phyloP scores from a whole-genome alignment of 805 yeast species.

The Nakazawaea holstii region DNA sequence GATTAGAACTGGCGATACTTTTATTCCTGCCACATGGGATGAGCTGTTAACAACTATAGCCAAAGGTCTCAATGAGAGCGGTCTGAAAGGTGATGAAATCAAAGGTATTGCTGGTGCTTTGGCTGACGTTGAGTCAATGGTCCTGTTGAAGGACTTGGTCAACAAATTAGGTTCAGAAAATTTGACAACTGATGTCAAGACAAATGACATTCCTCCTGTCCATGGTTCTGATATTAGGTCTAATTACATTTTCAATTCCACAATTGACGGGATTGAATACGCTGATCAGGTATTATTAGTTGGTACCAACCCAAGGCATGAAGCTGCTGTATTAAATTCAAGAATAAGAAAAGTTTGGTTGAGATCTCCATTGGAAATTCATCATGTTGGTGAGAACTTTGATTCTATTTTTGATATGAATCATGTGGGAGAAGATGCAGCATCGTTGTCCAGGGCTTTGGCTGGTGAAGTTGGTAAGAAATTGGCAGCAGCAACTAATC shows the following conservation, averaged over 20 bases:
- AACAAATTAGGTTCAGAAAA: constrained; percentile 79
- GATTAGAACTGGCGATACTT: constrained; percentile 61
- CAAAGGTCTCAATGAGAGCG: constrained; percentile 47
- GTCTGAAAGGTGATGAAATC: constrained; percentile 64
- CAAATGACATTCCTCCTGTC: constrained; percentile 50
- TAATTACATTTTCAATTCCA: constrained; percentile 74
- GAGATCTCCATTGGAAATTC: constrained; percentile 58
- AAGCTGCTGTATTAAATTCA: constrained; percentile 83
- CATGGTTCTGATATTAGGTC: constrained; percentile 74
- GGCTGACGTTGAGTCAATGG: constrained; percentile 77
- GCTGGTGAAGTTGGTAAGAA: constrained; percentile 65
- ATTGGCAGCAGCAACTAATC: constrained; percentile 60
- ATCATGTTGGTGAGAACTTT: constrained; percentile 69
- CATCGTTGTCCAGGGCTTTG: constrained; percentile 54
- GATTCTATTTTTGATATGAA: constrained; percentile 69
- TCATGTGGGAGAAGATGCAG: constrained; percentile 57
- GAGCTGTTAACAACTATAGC: constrained; percentile 72
- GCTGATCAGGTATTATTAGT: constrained; percentile 77
- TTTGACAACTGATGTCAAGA: constrained; percentile 63
- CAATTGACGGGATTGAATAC: constrained; percentile 73
- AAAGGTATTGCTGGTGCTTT: constrained; percentile 81
- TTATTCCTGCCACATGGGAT: constrained; percentile 80
- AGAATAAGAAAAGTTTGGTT: constrained; percentile 82
- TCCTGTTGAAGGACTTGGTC: constrained; percentile 73
- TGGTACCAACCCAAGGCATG: constrained; percentile 86